Conservation (phyloP, 768 basidiomycete species). For the Glaciozyma antarctica region DNA sequence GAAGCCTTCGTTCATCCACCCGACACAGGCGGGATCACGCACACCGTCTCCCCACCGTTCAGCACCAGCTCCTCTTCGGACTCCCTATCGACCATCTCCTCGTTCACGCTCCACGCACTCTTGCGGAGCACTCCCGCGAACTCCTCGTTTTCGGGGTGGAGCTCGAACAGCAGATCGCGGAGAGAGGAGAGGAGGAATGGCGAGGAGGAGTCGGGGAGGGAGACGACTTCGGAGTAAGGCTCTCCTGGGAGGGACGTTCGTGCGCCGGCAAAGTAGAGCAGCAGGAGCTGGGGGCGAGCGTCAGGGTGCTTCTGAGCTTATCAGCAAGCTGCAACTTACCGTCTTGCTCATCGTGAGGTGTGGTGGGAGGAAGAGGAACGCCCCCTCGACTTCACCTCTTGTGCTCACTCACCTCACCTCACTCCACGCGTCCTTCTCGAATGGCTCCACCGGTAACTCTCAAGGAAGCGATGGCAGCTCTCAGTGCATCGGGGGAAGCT, state of each 20-base stretch:
- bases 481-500: conserved; percentile 18
- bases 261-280: conserved; percentile 55
- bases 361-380: not conserved
- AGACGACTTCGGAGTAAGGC: conserved; percentile 49
- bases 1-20: conserved; percentile 49
- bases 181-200: conserved; percentile 50
- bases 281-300: conserved; percentile 22
- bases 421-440: not conserved
- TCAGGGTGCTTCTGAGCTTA: not conserved
- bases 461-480: conserved; percentile 19
- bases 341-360: not conserved
- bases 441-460: not conserved
- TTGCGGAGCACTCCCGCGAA: conserved; percentile 51
- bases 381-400: not conserved
- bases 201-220: conserved; percentile 42
- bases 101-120: conserved; percentile 70
- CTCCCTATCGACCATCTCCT: conserved; percentile 57
- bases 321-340: not conserved
- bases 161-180: conserved; percentile 43
- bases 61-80: conserved; percentile 48
- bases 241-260: conserved; percentile 54
- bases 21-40: conserved; percentile 70
- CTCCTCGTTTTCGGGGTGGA: conserved; percentile 32
- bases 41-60: conserved; percentile 65
- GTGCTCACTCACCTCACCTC: not conserved